phyloP scores from a whole-genome alignment of 352 stramenopile species.

The Pythium plurisporium region DNA sequence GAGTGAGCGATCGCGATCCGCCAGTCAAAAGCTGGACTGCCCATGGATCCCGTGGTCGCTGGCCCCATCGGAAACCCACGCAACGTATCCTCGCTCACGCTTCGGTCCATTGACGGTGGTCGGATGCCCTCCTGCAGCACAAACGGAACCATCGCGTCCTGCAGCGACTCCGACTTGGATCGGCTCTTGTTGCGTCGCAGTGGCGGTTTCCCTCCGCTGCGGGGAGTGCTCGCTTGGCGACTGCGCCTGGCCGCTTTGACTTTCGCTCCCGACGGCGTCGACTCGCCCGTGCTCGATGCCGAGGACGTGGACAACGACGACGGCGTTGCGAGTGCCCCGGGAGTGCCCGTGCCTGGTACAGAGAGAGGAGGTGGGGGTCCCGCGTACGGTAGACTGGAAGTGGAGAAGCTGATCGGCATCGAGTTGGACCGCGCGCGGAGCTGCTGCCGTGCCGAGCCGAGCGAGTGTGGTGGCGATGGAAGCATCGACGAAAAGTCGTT shows the following conservation, averaged over 20 bases:
- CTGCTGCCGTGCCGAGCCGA: conserved; percentile 18
- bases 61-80: conserved; percentile 12
- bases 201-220: conserved; percentile 22
- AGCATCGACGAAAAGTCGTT: conserved; percentile 5
- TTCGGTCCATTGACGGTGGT: conserved; percentile 27
- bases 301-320: too few species aligned
- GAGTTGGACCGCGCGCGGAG: conserved; percentile 70
- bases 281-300: neutral
- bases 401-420: conserved; percentile 49
- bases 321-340: too few species aligned
- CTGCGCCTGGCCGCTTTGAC: conserved; percentile 23
- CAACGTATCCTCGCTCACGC: conserved; percentile 28
- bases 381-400: neutral
- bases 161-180: conserved; percentile 61
- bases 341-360: too few species aligned
- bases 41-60: neutral
- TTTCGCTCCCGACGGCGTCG: conserved; percentile 1
- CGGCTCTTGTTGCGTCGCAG: conserved; percentile 38
- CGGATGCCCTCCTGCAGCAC: conserved; percentile 24
- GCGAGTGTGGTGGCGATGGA: conserved; percentile 11
- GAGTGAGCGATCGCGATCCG: conserved; percentile 17
- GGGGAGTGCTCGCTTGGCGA: conserved; percentile 32
- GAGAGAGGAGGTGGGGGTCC: neutral
- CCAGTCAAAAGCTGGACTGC: conserved; percentile 18
- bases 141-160: conserved; percentile 19